These are phyloP conservation scores for Phoma herbarum DNA, from an alignment of 2,329 filamentous ascomycete species.

Conservation along the genomic window DNA sequence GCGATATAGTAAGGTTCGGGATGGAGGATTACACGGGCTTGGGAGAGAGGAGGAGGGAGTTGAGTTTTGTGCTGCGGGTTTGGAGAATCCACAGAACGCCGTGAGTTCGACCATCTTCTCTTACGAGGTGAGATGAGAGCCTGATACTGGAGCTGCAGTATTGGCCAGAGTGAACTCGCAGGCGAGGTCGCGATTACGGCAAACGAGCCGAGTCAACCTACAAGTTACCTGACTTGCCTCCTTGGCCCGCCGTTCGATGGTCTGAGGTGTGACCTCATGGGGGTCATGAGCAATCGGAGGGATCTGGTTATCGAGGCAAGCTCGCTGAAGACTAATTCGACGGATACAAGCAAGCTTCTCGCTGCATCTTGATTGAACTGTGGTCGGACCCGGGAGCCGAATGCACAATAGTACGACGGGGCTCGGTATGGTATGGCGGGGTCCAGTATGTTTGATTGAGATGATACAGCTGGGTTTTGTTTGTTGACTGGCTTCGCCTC, in stretches of 20 bases:
- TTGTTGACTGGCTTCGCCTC: constrained; percentile 11
- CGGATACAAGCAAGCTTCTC: not conserved
- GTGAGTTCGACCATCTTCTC: not conserved
- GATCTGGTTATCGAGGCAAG: constrained; percentile 6
- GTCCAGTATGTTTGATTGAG: not conserved
- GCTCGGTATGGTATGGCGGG: not conserved
- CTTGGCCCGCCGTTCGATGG: constrained; percentile 27
- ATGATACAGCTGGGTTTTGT: not conserved
- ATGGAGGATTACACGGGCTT: constrained; percentile 8
- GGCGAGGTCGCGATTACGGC: constrained; percentile 25
- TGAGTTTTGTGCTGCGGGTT: constrained; percentile 5
- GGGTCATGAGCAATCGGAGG: constrained; percentile 22
- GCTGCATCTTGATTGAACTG: not conserved
- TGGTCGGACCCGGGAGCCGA: not conserved
- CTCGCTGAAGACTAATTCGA: not conserved
- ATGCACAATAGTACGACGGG: not conserved
- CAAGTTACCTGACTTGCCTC: constrained; percentile 30
- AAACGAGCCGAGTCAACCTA: constrained; percentile 24
- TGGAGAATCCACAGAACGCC: not conserved
- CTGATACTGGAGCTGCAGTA: not conserved
- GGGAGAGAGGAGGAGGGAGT: constrained; percentile 3
- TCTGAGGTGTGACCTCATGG: constrained; percentile 24
- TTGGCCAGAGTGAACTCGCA: not conserved
- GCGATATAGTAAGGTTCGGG: constrained; percentile 17
- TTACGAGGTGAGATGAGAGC: too few species aligned